Evolutionary conservation across 768 basidiomycete species (phyloP).

Genomic region (Solioccasus polychromus): DNA sequence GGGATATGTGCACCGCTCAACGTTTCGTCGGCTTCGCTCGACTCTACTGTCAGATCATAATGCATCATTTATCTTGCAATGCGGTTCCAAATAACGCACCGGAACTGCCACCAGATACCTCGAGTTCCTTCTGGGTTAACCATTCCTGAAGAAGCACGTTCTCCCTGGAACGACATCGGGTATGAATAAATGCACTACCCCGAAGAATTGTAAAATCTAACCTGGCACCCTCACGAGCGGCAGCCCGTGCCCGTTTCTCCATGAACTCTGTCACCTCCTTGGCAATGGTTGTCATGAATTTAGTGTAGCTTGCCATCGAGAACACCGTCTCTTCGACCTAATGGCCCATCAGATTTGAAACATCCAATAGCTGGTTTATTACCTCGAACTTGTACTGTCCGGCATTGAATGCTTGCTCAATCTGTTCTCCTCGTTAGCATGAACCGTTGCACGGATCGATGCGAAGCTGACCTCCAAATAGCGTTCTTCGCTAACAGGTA

Average conservation of each 20-base stretch:
- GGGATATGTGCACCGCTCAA: conserved; percentile 11
- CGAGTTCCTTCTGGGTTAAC: conserved; percentile 32
- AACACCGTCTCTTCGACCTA: conserved; percentile 51
- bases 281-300: conserved; percentile 40
- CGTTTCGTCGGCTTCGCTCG: conserved; percentile 3
- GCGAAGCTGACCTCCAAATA: conserved; percentile 43
- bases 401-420: conserved; percentile 50
- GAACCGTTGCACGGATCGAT: neutral
- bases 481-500: conserved; percentile 42
- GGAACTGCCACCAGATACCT: neutral
- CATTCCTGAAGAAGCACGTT: conserved; percentile 41
- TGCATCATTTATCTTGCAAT: neutral
- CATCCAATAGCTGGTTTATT: neutral
- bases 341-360: conserved; percentile 6
- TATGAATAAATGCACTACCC: too few relatives aligned
- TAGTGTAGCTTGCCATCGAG: conserved; percentile 49
- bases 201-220: conserved; percentile 13
- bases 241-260: conserved; percentile 36
- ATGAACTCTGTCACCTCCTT: conserved; percentile 43
- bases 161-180: conserved; percentile 36
- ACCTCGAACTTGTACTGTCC: conserved; percentile 55
- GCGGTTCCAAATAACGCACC: conserved; percentile 1
- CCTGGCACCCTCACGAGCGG: conserved; percentile 40
- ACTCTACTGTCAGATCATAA: conserved; percentile 1
- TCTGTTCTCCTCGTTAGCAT: conserved; percentile 26